Conservation (phyloP, 306 rosid species). For the Cucurbita pepo region DNA sequence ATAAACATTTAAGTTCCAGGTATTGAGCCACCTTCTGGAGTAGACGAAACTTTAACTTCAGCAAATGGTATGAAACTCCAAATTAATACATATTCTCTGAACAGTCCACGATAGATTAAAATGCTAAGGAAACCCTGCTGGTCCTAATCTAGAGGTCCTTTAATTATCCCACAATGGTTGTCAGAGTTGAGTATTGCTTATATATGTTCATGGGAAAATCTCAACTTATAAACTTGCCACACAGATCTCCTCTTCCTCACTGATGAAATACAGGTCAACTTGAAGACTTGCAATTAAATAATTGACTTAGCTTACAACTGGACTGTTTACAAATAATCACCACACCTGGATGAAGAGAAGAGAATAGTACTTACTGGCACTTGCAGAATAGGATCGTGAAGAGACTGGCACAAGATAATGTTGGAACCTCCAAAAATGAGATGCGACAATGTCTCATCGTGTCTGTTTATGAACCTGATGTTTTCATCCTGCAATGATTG, state of each 20-base stretch:
- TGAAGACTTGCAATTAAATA: background rate
- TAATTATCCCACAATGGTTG: background rate
- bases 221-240: background rate
- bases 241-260: background rate
- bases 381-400: conserved; percentile 46
- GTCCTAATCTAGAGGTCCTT: background rate
- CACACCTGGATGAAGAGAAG: background rate
- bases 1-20: background rate
- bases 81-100: background rate
- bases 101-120: background rate
- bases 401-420: conserved; percentile 61
- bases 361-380: conserved; percentile 43
- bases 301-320: background rate
- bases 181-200: background rate
- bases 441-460: conserved; percentile 42
- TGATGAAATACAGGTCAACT: background rate
- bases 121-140: background rate
- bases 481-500: conserved; percentile 33
- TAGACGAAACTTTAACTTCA: background rate
- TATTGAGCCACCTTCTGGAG: background rate
- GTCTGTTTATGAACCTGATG: conserved; percentile 19
- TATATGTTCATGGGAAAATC: background rate
- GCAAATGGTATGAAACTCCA: background rate
- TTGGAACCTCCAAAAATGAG: conserved; percentile 68
- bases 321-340: background rate